Base-by-base conservation (phyloP, 768 basidiomycete genomes). In the Pleurotus salmoneostramineus region DNA sequence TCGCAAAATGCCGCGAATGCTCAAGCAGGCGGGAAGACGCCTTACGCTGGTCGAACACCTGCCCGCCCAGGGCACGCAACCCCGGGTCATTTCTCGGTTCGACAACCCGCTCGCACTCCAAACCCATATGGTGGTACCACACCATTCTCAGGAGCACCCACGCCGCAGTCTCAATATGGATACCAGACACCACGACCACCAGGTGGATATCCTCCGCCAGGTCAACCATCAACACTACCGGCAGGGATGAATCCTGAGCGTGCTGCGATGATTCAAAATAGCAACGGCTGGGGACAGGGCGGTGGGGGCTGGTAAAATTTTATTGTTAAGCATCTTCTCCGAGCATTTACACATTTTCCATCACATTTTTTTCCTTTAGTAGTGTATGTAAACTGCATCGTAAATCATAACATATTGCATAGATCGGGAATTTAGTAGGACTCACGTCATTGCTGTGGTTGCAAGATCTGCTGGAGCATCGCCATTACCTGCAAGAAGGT, bases 81-180 rank as follows among this genome's bases (percentile, higher is more conserved):
- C 6, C 89, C 91, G n/a, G 90, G 91, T 1, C 88, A 84, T 65
- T 77, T 85, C 71, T 93, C 91, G 15, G 78, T 88, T 46, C 89
- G 89, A 56, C 88, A 89, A 62, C 69, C 80, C 36, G 83, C 80
- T 14, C 82, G 88, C 48, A 93, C 91, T 45, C 91, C 92, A 7
- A 93, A 93, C 64, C 89, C 91, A 1, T 93, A 93, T 62, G 81
- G 78, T 37, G 74, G 73, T 40, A 68, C 77, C 8, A 74, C 78
- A 3, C 65, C 71, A 31, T 68, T 69, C 65, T 75, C 80, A 17
- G 78, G 81, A 52, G 80, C 66, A 58, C 63, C 71, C 10, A 34
- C 61, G 44, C 68, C 72, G 37, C 64, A 68, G 46, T 69, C 71
- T 3, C 64, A 74, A 4, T 81, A 76, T 58, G 80, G 82, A 3